Percentiles rank a stretch among this genome's conserved stretches.
Conservation (phyloP, 1,284 basidiomycete genomes). For the Phellinidium pouzarii region DNA sequence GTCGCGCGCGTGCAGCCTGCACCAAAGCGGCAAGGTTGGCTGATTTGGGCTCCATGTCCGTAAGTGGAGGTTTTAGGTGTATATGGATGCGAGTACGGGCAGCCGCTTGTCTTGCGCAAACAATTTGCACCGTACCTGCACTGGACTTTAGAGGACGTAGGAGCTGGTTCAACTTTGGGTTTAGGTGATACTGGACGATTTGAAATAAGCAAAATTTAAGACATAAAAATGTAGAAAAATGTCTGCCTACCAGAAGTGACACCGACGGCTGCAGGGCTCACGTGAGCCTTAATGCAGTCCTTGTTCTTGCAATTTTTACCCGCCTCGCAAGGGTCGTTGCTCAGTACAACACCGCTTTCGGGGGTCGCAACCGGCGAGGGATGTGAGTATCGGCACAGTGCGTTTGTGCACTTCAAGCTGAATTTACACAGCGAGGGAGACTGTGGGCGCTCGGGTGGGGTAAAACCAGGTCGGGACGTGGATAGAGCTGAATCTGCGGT, state of each 20-base stretch:
- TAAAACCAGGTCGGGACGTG: conserved; percentile 39
- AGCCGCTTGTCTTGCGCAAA: conserved; percentile 53
- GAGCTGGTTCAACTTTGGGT: conserved; percentile 27
- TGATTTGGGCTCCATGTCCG: conserved; percentile 27
- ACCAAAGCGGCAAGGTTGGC: conserved; percentile 66
- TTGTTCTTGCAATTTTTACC: conserved; percentile 84
- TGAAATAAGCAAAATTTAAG: background rate
- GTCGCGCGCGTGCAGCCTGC: conserved; percentile 68
- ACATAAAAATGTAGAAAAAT: conserved; percentile 5
- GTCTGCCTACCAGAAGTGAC: conserved; percentile 38
- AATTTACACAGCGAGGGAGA: conserved; percentile 90
- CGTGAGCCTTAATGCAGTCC: conserved; percentile 85
- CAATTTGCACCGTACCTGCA: conserved; percentile 74
- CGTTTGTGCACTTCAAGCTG: conserved; percentile 81
- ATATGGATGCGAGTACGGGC: conserved; percentile 61
- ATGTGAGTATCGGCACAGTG: conserved; percentile 82
- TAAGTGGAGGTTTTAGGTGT: conserved; percentile 32
- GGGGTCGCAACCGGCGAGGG: conserved; percentile 87
- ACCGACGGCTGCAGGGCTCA: conserved; percentile 75
- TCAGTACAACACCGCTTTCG: conserved; percentile 89
- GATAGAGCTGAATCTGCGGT: conserved; percentile 28
- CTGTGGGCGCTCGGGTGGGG: conserved; percentile 67
- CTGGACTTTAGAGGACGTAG: conserved; percentile 33
- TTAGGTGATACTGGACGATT: conserved; percentile 17
- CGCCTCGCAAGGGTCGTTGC: conserved; percentile 82